These are phyloP conservation scores for Psidium friedrichsthalianum DNA, from an alignment of 345 rosid species.

Conservation along the genomic window DNA sequence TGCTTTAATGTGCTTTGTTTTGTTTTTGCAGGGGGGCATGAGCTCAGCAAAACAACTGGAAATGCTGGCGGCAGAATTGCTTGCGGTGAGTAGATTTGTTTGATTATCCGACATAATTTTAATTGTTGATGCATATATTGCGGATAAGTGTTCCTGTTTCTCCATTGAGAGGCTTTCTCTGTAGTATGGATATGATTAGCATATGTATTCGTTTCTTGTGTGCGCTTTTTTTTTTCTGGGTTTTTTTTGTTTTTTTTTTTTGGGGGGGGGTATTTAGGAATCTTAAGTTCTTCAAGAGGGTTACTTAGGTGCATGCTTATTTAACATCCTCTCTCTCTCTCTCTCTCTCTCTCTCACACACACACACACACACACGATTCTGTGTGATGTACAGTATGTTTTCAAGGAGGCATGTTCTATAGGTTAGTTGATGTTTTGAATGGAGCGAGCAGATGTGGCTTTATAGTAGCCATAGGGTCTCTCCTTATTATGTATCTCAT, in stretches of 20 bases:
- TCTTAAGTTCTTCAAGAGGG: not conserved
- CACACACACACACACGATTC: no score
- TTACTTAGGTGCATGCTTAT: not conserved
- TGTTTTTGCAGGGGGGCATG: conserved; percentile 63
- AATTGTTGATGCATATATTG: not conserved
- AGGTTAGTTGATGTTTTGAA: not conserved
- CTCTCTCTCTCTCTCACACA: no score
- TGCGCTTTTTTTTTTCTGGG: not conserved
- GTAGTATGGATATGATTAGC: not conserved
- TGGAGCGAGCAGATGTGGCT: not conserved
- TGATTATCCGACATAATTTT: not conserved
- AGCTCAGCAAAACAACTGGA: conserved; percentile 81
- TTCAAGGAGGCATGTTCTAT: not conserved
- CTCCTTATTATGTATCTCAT: not conserved
- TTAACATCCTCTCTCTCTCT: not conserved
- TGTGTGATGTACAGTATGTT: not conserved
- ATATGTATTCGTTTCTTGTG: not conserved
- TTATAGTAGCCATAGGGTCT: not conserved
- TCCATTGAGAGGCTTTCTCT: not conserved
- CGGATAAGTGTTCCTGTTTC: not conserved
- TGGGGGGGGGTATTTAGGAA: not conserved
- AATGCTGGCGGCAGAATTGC: conserved; percentile 92
- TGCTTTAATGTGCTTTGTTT: not conserved
- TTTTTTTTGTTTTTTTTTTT: no score
- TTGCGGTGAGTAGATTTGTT: conserved; percentile 44